Conservation (phyloP, 2,329 filamentous ascomycete genomes). For the Pestalotiopsis sp. region DNA sequence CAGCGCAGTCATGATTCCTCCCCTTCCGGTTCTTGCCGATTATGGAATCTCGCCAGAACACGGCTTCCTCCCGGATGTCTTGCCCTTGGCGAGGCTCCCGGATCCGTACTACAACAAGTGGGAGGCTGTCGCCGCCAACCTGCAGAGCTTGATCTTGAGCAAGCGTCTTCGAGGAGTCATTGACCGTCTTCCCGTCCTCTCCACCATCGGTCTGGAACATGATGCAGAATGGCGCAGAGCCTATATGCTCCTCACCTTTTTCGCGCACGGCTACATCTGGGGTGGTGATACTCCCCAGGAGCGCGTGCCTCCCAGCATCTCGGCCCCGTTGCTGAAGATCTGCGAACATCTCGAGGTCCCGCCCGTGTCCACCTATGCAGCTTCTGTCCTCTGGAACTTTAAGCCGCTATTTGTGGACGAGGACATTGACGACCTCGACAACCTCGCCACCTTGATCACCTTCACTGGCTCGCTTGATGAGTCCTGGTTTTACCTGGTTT, state of each 20-base stretch:
- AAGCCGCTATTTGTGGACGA: slow-evolving; percentile 86
- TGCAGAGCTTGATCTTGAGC: slow-evolving; percentile 84
- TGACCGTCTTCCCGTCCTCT: slow-evolving; percentile 79
- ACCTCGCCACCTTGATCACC: slow-evolving; percentile 83
- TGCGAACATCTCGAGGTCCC: slow-evolving; percentile 81
- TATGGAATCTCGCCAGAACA: slow-evolving; percentile 77
- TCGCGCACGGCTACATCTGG: slow-evolving; percentile 89
- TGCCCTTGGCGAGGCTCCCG: slow-evolving; percentile 77
- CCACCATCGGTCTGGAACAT: slow-evolving; percentile 76
- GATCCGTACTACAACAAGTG: slow-evolving; percentile 94
- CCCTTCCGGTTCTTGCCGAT: slow-evolving; percentile 66
- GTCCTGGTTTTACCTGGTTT: slow-evolving; percentile 98
- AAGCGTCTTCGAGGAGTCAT: slow-evolving; percentile 79
- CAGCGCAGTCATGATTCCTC: slow-evolving; percentile 51
- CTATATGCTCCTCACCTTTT: slow-evolving; percentile 67
- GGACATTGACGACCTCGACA: slow-evolving; percentile 78
- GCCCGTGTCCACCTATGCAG: slow-evolving; percentile 91
- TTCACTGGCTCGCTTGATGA: slow-evolving; percentile 95
- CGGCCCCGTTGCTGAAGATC: slow-evolving; percentile 77
- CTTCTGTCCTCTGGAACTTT: slow-evolving; percentile 94
- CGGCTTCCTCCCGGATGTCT: slow-evolving; percentile 83
- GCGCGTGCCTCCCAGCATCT: slow-evolving; percentile 75
- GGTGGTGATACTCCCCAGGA: slow-evolving; percentile 82
- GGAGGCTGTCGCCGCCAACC: slow-evolving; percentile 82
- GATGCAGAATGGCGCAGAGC: slow-evolving; percentile 87